Base-by-base conservation (phyloP, 345 rosid species). In the Salix caprea region DNA sequence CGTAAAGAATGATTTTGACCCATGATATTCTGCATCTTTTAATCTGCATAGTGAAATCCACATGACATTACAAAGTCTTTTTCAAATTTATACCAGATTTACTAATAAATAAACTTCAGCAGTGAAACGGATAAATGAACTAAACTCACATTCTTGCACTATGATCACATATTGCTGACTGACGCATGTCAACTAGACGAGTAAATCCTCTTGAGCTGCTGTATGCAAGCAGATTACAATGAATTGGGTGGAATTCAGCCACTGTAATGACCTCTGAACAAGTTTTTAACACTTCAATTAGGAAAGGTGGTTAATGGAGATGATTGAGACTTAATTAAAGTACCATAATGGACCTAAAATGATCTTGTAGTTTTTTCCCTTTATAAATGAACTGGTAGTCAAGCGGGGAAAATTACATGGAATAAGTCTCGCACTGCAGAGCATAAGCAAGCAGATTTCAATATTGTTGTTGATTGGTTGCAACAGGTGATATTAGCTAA, bases 201-300 rank as follows among this genome's bases (percentile, higher is more conserved):
- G 89, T 80, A 74, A 82, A 89, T 70, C 94, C 94, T 86, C 92
- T 90, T 70, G 94, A 89, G 78, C 90, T 89, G 84, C 92, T 84
- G 85, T 85, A 90, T 48, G 91, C 90, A 56, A 90, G 89, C 77
- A 86, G 81, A 81, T 90, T 89, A 83, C 94, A 90, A 39, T 86
- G 86, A 74, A 36, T 73, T 65, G 94, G 94, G 79, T 90, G 92
- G 79, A 90, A 89, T 77, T 89, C 87, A 37, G 94, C 91, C 54
- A 91, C 84, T 13, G 91, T 90, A 73, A 90, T 89, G 81, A 90
- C 91, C 89, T 90, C 91, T 90, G 91, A 74, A 80, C 28, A 72
- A 52, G 74, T 78, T 65, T 37, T 68, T 50, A 66, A 24, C 40
- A 65, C 60, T 61, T 60, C 73, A 62, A 77, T 76, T 40, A 80